These are phyloP conservation scores for Rutstroemia sp. DNA, from an alignment of 2,329 filamentous ascomycete genomes.

Conservation along the genomic window DNA sequence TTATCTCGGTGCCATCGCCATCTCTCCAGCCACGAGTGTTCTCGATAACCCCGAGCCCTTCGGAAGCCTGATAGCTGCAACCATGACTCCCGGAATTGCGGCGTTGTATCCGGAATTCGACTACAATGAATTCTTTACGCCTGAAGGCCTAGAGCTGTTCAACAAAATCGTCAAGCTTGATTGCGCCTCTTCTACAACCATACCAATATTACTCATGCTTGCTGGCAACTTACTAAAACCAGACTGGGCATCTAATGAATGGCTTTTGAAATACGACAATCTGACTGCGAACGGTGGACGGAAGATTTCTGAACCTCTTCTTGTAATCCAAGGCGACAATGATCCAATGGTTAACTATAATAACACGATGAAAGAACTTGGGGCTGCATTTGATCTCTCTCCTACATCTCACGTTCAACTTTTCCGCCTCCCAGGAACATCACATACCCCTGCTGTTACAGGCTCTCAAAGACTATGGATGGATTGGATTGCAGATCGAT, in stretches of 20 bases:
- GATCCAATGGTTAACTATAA: not conserved
- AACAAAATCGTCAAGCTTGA: conserved; percentile 1
- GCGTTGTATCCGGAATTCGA: not conserved
- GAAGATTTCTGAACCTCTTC: conserved; percentile 1
- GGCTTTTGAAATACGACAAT: not conserved
- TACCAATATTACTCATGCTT: not conserved
- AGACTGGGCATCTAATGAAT: not conserved
- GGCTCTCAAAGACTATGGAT: conserved; percentile 3
- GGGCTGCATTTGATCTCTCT: not conserved
- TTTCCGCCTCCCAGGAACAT: conserved; percentile 1
- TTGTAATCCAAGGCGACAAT: conserved; percentile 2
- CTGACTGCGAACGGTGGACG: not conserved
- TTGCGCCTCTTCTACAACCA: conserved; percentile 1
- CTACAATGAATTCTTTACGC: not conserved
- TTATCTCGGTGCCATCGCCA: conserved; percentile 13
- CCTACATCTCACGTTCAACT: not conserved
- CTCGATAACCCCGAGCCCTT: not conserved
- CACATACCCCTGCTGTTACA: conserved; percentile 1
- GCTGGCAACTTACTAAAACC: not conserved
- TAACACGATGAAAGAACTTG: not conserved
- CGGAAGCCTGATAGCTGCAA: not conserved
- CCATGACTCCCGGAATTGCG: not conserved
- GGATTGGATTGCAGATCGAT: conserved; percentile 7
- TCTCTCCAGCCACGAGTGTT: conserved; percentile 5
- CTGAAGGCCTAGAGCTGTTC: not conserved